phyloP scores from a whole-genome alignment of 257 asterid genomes.

The Solanum pinnatisectum region DNA sequence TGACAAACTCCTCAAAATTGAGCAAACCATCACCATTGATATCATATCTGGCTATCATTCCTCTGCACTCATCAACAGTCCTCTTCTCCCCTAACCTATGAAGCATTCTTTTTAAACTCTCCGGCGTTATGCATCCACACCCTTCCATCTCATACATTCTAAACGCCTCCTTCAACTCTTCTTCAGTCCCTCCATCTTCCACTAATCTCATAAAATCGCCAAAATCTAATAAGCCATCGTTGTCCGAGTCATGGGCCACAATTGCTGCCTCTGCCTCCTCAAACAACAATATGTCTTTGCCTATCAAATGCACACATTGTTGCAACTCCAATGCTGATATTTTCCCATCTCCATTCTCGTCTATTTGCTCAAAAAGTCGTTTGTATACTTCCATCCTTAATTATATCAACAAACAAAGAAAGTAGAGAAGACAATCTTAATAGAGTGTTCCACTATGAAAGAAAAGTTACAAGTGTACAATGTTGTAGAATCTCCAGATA shows the following conservation, averaged over 20 bases:
- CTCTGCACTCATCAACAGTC: conserved; percentile 33
- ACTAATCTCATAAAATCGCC: conserved; percentile 41
- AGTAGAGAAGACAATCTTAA: neutral
- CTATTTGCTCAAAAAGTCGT: conserved; percentile 17
- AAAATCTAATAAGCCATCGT: conserved; percentile 38
- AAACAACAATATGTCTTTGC: conserved; percentile 16
- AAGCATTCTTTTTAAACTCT: conserved; percentile 55
- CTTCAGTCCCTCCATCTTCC: conserved; percentile 41
- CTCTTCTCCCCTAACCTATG: conserved; percentile 40
- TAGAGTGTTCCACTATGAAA: no score
- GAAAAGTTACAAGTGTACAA: no score
- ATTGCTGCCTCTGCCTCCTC: conserved; percentile 35
- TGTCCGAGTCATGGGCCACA: conserved; percentile 25
- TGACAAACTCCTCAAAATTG: conserved; percentile 47
- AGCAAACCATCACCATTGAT: conserved; percentile 59
- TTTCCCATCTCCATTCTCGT: conserved; percentile 20
- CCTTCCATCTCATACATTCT: conserved; percentile 49
- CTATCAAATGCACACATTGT: neutral
- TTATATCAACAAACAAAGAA: neutral
- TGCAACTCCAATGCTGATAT: conserved; percentile 23
- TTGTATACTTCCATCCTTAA: conserved; percentile 14
- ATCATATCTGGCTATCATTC: conserved; percentile 51
- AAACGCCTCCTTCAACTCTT: conserved; percentile 51
- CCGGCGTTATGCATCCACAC: conserved; percentile 42
- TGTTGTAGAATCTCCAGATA: no score